A percentile compares a stretch with the other conserved stretches of the same genome.
Conservation (phyloP, 192 early-diverging fungal species). For the Podila epicladia region DNA sequence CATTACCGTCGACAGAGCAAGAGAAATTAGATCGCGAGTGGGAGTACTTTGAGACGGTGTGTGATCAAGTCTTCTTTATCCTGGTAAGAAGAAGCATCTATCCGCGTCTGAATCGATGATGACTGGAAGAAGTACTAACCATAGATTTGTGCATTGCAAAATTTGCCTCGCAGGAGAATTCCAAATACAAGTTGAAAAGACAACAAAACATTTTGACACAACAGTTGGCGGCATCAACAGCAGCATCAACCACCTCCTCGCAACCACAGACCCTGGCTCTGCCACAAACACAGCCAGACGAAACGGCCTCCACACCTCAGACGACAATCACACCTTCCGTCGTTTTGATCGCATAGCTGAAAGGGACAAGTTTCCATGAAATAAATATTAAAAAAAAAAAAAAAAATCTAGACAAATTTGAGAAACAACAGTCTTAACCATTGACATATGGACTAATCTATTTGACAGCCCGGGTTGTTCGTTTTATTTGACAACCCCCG, state of each 20-base stretch:
- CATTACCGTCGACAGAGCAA: conserved; percentile 42
- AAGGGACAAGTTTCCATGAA: not conserved
- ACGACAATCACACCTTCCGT: not conserved
- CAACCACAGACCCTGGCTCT: not conserved
- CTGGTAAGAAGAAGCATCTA: conserved; percentile 4
- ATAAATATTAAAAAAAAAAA: not conserved
- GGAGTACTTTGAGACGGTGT: conserved; percentile 52
- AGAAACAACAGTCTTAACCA: too few relatives aligned
- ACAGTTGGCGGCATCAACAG: conserved; percentile 1
- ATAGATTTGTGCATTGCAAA: not conserved
- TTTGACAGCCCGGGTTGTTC: too few relatives aligned
- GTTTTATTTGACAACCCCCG: too few relatives aligned
- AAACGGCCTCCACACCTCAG: not conserved
- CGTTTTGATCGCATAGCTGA: not conserved
- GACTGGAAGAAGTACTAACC: not conserved
- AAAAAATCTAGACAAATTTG: not conserved
- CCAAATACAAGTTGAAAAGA: conserved; percentile 1
- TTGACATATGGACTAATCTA: too few relatives aligned
- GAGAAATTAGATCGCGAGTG: conserved; percentile 48
- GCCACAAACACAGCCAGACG: not conserved
- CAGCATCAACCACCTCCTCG: not conserved
- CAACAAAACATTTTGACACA: not conserved
- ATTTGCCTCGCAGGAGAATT: not conserved
- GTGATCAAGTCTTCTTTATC: conserved; percentile 47
- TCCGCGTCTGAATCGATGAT: not conserved